Evolutionary conservation across 148 eudicot genomes (phyloP), one percentile per base, ranked within the genome.

Genomic region (Silene conica): DNA sequence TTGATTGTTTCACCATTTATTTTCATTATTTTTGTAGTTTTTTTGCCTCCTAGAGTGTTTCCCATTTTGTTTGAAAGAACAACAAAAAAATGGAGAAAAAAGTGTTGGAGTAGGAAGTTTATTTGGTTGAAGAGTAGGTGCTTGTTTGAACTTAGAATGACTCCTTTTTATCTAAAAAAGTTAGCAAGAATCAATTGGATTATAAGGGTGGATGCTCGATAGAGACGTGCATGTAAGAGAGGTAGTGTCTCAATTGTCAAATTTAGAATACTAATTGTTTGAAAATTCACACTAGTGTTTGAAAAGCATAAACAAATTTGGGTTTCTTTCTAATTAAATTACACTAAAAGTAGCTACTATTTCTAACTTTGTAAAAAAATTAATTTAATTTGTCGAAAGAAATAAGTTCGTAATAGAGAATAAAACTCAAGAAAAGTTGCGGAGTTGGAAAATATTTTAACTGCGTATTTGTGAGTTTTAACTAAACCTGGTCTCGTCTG

Each of bases 11-110:
- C 90, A 4, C 99, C 99, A 38, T 84, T 83, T 61, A 89, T 87
- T 62, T 95, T 95, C 99, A 95, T 92, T 18, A 95, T 74, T 71
- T 92, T 95, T 3, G 92, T 74, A 3, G 82, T 86, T 72, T 76
- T 89, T 73, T 81, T 90, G 1, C 84, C 72, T 69, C 96, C 97
- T 63, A 92, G 73, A 63, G 80, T 79, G 79, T 94, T 94, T 0
- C 98, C 98, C 98, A 94, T 94, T 4, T 59, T 54, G 43, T 38
- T 1, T 13, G 43, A 1, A 38, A 38, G 43, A 38, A 38, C 8
- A 25, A 38, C 55, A 54, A 54, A 61, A 61, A n/a, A 25, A 19
- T 15, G 55, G 1, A 19, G 25, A 21, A 34, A 26, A 23, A 50
- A 13, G 34, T 31, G 34, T 31, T 13, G 55, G 16, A n/a, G 59